Evolutionary conservation across 169 alveolate species (phyloP), one percentile per base, ranked within the genome.

Genomic region (Plasmodium ovale): DNA sequence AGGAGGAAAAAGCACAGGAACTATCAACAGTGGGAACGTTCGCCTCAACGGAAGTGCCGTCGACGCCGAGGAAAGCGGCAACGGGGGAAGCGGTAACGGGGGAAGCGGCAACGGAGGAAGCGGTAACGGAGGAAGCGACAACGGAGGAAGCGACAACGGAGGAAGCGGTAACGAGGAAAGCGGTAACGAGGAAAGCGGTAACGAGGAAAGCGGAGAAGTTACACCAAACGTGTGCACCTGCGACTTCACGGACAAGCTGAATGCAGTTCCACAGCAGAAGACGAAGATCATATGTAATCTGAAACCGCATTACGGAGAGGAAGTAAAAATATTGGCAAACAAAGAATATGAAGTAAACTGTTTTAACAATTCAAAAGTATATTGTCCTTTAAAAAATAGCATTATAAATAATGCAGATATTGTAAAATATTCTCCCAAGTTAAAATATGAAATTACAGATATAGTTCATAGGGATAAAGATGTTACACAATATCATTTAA

Each of bases 251-350:
- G 79, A 79, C 16, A 79, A 56, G 47, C 35, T 79, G 21, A 65
- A 79, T 39, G 27, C 29, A 10, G 23, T 64, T 10, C 89, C 89
- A 9, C 25, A 49, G n/a, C 49, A 65, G 14, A 53, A 79, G 31
- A 79, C 89, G 9, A 79, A 79, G 64, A 69, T 79, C 5, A 27
- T 64, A 14, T 79, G 89, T 35, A 51, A 65, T 16, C 69, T 79
- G 7, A 79, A 79, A 54, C 82, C 89, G 0, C 16, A 44, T n/a
- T 60, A 64, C 39, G 89, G 89, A 9, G 89, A 79, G 1, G 89
- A 62, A 12, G 39, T 79, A 54, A 64, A 33, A 64, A 49, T 79
- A 49, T 56, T 68, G 58, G 82, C 73, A n/a, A 79, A 79, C 27
- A 64, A 79, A 31, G 79, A 64, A 64, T 79, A 79, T 68, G 89